Conservation (phyloP, 139 green algal species). For the Chlamydomonas sp. region DNA sequence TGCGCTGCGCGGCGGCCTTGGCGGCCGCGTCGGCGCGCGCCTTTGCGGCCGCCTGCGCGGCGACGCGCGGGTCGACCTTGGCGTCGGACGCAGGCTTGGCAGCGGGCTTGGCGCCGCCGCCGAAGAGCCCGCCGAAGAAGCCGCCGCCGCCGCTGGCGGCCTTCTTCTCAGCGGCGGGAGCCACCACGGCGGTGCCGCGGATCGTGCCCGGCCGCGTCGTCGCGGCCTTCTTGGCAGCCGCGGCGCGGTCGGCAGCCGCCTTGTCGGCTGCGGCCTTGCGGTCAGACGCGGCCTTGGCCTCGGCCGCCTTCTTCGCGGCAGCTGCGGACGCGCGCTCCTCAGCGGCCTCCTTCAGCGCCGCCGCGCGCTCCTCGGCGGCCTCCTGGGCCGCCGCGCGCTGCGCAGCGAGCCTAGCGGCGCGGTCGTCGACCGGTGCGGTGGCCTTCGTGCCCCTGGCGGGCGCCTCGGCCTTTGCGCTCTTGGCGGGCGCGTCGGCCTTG, state of each 20-base stretch:
- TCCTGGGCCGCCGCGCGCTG: not conserved
- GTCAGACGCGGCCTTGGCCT: constrained; percentile 2
- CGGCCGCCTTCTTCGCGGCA: not conserved
- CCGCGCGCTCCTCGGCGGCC: constrained; percentile 3
- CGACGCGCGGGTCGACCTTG: not conserved
- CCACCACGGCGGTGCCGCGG: not conserved
- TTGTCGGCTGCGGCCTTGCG: constrained; percentile 3
- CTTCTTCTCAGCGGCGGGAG: not conserved
- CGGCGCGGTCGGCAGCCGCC: not conserved
- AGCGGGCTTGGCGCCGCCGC: not conserved
- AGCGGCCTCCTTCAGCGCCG: constrained; percentile 4
- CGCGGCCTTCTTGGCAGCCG: not conserved
- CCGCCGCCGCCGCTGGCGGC: too few relatives aligned
- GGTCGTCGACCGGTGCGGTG: too few relatives aligned
- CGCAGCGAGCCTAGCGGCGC: constrained; percentile 4
- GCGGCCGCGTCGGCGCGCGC: not conserved
- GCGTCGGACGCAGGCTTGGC: not conserved
- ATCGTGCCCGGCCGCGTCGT: not conserved
- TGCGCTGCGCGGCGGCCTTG: not conserved
- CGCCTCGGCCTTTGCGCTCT: too few relatives aligned
- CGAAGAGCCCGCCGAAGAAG: not conserved
- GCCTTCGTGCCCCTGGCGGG: too few relatives aligned
- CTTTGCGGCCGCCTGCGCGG: constrained; percentile 8
- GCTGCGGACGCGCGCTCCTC: constrained; percentile 15
- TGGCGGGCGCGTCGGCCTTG: too few relatives aligned